Base-by-base conservation (phyloP, 2,329 filamentous ascomycete species). In the Triangularia setosa region DNA sequence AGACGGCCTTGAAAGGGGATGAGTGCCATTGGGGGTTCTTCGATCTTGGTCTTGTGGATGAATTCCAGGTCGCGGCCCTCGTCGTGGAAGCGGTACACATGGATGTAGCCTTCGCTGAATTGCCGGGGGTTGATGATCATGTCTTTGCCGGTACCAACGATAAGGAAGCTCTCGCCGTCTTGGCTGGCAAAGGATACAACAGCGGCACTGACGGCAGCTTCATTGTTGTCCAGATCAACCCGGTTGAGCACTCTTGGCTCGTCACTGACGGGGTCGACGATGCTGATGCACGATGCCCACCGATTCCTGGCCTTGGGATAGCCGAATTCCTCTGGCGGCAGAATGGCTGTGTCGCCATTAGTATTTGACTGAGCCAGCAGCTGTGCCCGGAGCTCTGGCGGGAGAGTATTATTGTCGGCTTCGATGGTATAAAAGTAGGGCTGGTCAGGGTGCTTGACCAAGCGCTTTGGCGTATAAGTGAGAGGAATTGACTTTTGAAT, bases 211-310 rank as follows among this genome's bases (percentile, higher is more conserved):
- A 97, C 89, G 24, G 94, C 93, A 18, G 93, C 92, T 76, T 98
- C 93, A 70, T 99, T 98, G 48, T 95, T 89, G 58, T 90, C 89
- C 0, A 99, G 78, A 65, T 98, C 90, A 52, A 98, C 81, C 0
- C 87, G 93, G 68, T 91, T 88, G 4, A 95, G 76, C 1, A 96
- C 89, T 3, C 78, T 75, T 0, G 79, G 80, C 72, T 95, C 93
- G 58, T 90, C 85, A 16, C 81, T 85, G 2, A 94, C 75, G 0
- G 95, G 93, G 72, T 99, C 95, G 18, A 99, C 84, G 21, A 97
- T 86, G 72, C 92, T 93, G 69, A 99, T 93, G 76, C 93, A 98
- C 9, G 94, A 98, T 48, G 95, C 92, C 95, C 95, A 99, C 69
- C 94, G 90, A 21, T 91, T 90, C 65, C 86, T 87, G 24, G 88